A percentile compares a stretch with the other conserved stretches of the same genome.
These are phyloP conservation scores for Mariannaea sp. DNA, from an alignment of 2,329 filamentous ascomycete species.

Conservation along the genomic window DNA sequence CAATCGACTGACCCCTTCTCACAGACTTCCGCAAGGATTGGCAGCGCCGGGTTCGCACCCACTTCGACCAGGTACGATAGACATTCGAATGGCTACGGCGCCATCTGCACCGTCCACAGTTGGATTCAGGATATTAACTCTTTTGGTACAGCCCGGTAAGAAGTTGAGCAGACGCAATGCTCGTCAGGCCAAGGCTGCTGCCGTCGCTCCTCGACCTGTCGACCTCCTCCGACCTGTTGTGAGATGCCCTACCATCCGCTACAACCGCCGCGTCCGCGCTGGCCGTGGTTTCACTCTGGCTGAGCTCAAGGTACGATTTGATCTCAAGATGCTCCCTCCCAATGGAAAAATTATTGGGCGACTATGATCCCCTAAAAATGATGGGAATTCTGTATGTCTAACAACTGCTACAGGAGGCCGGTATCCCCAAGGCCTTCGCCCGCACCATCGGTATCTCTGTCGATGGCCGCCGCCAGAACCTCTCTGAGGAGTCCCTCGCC, in stretches of 20 bases:
- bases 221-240: constrained; percentile 97
- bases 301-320: constrained; percentile 87
- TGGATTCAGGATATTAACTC: constrained; percentile 43
- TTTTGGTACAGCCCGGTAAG: constrained; percentile 81
- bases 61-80: constrained; percentile 95
- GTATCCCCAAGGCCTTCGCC: constrained; percentile 91
- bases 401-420: constrained; percentile 74
- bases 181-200: constrained; percentile 92
- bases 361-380: constrained; percentile 2
- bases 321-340: constrained; percentile 1
- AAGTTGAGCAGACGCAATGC: constrained; percentile 92
- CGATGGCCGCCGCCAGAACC: constrained; percentile 95
- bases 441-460: constrained; percentile 96
- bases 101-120: constrained; percentile 15
- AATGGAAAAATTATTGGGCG: background rate
- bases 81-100: constrained; percentile 20
- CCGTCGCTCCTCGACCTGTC: constrained; percentile 93
- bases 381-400: constrained; percentile 35
- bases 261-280: constrained; percentile 96
- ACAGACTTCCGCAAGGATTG: constrained; percentile 99
- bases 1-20: constrained; percentile 48
- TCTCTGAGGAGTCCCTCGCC: constrained; percentile 92
- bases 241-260: constrained; percentile 97
- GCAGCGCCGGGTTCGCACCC: constrained; percentile 97
- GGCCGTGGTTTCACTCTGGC: constrained; percentile 97